Conservation (phyloP, 768 basidiomycete genomes). For the Collybiopsis confluens region DNA sequence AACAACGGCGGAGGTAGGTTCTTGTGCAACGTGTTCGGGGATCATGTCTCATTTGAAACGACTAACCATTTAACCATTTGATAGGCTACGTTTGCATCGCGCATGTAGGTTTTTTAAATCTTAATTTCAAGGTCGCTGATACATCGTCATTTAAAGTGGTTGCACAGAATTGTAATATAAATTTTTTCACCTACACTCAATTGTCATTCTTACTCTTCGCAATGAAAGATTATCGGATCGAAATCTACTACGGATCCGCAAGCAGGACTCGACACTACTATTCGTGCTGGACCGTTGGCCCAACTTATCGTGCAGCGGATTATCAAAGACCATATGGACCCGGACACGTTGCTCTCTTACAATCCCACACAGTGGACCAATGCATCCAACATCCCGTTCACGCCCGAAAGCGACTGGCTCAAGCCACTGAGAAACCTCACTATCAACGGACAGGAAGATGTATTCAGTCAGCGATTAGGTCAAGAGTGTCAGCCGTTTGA, state of each 20-base stretch:
- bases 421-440: conserved; percentile 23
- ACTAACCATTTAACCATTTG: not conserved
- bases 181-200: not conserved
- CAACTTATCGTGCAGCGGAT: conserved; percentile 27
- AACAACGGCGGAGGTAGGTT: conserved; percentile 42
- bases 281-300: conserved; percentile 31
- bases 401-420: conserved; percentile 29
- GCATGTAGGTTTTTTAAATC: conserved; percentile 34
- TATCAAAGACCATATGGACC: conserved; percentile 22
- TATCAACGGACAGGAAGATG: conserved; percentile 32
- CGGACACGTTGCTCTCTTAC: conserved; percentile 24
- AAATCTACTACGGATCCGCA: conserved; percentile 31
- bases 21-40: too few species aligned
- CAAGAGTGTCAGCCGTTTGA: conserved; percentile 41
- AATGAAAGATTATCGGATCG: conserved; percentile 27
- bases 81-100: conserved; percentile 53
- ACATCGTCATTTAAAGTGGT: conserved; percentile 24
- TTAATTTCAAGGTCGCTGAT: not conserved
- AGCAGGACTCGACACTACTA: conserved; percentile 32
- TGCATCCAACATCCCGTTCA: conserved; percentile 27
- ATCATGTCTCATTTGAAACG: too few species aligned
- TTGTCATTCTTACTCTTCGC: not conserved
- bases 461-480: conserved; percentile 39
- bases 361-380: conserved; percentile 29
- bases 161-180: conserved; percentile 29